phyloP scores from a whole-genome alignment of 2,329 filamentous ascomycete genomes.

The Herpotrichia juniperi region DNA sequence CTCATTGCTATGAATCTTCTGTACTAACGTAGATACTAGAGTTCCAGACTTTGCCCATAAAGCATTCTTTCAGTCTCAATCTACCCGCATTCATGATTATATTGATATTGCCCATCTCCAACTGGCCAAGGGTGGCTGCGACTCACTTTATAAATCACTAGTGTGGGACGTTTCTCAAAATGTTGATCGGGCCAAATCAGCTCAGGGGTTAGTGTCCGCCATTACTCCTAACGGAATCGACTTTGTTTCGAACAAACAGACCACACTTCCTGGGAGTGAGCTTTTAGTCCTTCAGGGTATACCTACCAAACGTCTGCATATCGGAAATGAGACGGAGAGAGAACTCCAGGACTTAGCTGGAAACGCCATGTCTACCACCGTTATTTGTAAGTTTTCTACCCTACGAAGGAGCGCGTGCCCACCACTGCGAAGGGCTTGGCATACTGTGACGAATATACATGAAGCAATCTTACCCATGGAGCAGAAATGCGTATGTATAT shows the following conservation, averaged over 20 bases:
- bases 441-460: too few relatives aligned
- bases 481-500: too few relatives aligned
- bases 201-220: slow-evolving; percentile 67
- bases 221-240: slow-evolving; percentile 70
- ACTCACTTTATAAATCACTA: slow-evolving; percentile 62
- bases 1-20: neutral
- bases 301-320: slow-evolving; percentile 64
- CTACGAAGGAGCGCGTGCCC: too few relatives aligned
- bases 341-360: slow-evolving; percentile 74
- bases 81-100: slow-evolving; percentile 68
- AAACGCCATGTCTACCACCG: slow-evolving; percentile 79
- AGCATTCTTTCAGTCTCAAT: slow-evolving; percentile 57
- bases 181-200: slow-evolving; percentile 64
- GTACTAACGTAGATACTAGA: slow-evolving; percentile 17
- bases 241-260: slow-evolving; percentile 65
- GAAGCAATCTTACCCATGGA: too few relatives aligned
- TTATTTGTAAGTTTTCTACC: too few relatives aligned
- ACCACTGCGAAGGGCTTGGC: too few relatives aligned
- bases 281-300: slow-evolving; percentile 71
- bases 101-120: slow-evolving; percentile 68
- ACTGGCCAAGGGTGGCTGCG: slow-evolving; percentile 56
- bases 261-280: slow-evolving; percentile 68
- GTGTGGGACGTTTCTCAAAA: slow-evolving; percentile 74
- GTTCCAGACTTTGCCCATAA: slow-evolving; percentile 63
- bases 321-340: slow-evolving; percentile 64